Evolutionary conservation across 768 basidiomycete genomes (phyloP).

Genomic region (Terana coerulea): DNA sequence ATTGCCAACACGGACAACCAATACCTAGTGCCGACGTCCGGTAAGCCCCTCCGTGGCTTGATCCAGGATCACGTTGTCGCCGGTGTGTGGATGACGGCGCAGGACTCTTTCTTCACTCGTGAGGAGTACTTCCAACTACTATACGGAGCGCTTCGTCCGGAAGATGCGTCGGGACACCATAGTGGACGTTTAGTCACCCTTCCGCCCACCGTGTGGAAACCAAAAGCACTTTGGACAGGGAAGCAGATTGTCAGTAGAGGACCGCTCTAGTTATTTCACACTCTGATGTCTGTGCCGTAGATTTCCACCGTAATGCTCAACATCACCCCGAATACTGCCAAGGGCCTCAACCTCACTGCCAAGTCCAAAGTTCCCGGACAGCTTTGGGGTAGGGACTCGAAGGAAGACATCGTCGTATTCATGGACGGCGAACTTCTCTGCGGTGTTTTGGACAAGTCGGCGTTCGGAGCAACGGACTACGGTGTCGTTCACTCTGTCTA

Average conservation of each 20-base stretch:
- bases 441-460: constrained; percentile 95
- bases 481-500: constrained; percentile 97
- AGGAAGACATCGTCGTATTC: constrained; percentile 84
- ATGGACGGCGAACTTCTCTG: constrained; percentile 91
- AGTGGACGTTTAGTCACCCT: constrained; percentile 71
- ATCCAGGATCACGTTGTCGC: constrained; percentile 99
- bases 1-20: constrained; percentile 99
- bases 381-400: constrained; percentile 77
- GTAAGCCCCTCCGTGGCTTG: constrained; percentile 93
- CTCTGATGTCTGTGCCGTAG: constrained; percentile 35
- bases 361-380: constrained; percentile 87
- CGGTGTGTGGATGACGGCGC: constrained; percentile 98
- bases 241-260: constrained; percentile 80
- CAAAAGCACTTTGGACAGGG: constrained; percentile 90
- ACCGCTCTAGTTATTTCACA: neutral
- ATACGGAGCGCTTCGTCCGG: constrained; percentile 90
- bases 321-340: constrained; percentile 74
- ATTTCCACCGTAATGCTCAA: constrained; percentile 94
- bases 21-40: constrained; percentile 98
- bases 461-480: constrained; percentile 93
- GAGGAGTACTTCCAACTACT: constrained; percentile 96
- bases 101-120: constrained; percentile 90
- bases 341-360: constrained; percentile 81
- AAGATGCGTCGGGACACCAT: constrained; percentile 59
- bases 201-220: constrained; percentile 92